Conservation (phyloP, 345 rosid genomes). For the Acer negundo region DNA sequence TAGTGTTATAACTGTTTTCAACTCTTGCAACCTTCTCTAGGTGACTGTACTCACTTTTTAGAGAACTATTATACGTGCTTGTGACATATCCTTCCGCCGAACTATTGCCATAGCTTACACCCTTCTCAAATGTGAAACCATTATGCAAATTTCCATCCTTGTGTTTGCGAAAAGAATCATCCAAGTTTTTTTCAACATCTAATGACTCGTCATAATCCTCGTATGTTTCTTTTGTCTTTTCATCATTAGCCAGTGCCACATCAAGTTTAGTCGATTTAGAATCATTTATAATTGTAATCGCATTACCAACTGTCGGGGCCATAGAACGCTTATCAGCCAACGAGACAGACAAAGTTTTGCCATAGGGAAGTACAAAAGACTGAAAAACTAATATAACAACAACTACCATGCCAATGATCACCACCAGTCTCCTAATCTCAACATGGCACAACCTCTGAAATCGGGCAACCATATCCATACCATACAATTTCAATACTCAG, state of each 20-base stretch:
- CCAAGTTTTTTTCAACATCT: neutral
- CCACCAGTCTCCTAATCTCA: constrained; percentile 50
- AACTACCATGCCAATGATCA: constrained; percentile 37
- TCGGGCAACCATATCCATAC: constrained; percentile 35
- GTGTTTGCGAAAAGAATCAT: neutral
- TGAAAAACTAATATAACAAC: constrained; percentile 42
- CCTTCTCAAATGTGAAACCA: constrained; percentile 9
- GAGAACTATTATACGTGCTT: constrained; percentile 9
- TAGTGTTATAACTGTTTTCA: constrained; percentile 10
- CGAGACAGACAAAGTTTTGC: constrained; percentile 21
- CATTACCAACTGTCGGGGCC: constrained; percentile 22
- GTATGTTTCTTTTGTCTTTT: constrained; percentile 12
- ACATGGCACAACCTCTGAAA: constrained; percentile 35
- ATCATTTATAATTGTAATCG: constrained; percentile 20
- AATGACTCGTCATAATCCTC: constrained; percentile 2
- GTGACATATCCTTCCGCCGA: constrained; percentile 20
- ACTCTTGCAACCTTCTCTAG: constrained; percentile 13
- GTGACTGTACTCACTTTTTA: constrained; percentile 9
- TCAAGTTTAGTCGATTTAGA: constrained; percentile 16
- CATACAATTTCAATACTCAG: constrained; percentile 12
- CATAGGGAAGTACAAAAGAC: constrained; percentile 42
- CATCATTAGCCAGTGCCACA: constrained; percentile 19
- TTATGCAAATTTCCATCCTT: constrained; percentile 12
- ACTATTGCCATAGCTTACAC: constrained; percentile 12
- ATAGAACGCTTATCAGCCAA: constrained; percentile 27